These are phyloP conservation scores for Rhododendron ferrugineum DNA, from an alignment of 148 eudicot species.

Conservation along the genomic window DNA sequence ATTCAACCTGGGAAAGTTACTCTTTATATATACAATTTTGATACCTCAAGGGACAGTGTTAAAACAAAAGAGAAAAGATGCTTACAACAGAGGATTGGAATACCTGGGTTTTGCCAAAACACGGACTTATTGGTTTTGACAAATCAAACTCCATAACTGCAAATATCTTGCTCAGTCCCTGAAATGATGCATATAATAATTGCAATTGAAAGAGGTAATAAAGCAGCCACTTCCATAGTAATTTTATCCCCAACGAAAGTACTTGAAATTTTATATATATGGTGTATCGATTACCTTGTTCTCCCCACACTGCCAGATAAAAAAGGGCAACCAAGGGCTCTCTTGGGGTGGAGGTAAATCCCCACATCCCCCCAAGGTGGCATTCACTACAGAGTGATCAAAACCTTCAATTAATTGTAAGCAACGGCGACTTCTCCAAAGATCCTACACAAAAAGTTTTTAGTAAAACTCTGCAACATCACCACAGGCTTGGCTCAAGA, in stretches of 20 bases:
- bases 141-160: constrained; percentile 80
- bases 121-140: constrained; percentile 47
- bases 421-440: constrained; percentile 79
- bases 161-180: constrained; percentile 58
- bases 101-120: constrained; percentile 64
- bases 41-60: background rate
- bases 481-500: background rate
- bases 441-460: constrained; percentile 43
- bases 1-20: constrained; percentile 43
- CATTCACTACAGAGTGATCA: constrained; percentile 62
- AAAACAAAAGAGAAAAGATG: background rate
- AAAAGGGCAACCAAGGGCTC: constrained; percentile 62
- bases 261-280: background rate
- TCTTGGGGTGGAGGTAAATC: constrained; percentile 43
- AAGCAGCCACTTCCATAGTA: background rate
- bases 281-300: constrained; percentile 39
- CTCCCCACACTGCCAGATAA: constrained; percentile 80
- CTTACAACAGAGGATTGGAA: background rate
- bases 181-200: constrained; percentile 7
- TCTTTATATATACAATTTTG: background rate
- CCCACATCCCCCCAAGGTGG: constrained; percentile 71
- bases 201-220: background rate
- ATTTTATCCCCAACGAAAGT: background rate
- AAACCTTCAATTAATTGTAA: constrained; percentile 73
- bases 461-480: background rate